Evolutionary conservation across 176 grass and related monocot genomes (phyloP).

Genomic region (Pontederia crassipes): DNA sequence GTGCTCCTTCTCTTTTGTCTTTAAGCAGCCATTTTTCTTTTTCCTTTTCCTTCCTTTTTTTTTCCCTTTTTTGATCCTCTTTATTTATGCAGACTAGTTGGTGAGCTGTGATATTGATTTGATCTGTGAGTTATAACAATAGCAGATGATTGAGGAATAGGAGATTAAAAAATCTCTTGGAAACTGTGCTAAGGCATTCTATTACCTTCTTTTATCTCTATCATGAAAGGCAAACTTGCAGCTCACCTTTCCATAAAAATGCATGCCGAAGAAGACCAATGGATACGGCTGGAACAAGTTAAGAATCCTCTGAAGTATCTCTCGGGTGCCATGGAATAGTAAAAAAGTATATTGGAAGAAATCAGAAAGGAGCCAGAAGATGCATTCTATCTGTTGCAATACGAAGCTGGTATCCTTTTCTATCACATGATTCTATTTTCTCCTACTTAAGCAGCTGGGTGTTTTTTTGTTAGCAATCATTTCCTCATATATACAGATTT

Average conservation of each 20-base stretch:
- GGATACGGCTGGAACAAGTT: constrained; percentile 40
- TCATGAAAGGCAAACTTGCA: constrained; percentile 37
- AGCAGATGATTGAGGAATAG: not conserved
- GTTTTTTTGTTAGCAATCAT: too few relatives aligned
- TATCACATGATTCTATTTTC: too few relatives aligned
- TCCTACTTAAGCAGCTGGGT: too few relatives aligned
- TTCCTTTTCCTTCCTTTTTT: not conserved
- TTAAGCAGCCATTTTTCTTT: not conserved
- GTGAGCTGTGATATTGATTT: not conserved
- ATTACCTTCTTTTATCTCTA: constrained; percentile 16
- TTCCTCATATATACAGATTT: too few relatives aligned
- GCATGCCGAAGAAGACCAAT: constrained; percentile 59
- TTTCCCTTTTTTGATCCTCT: not conserved
- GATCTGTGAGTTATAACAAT: not conserved
- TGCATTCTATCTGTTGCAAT: not conserved
- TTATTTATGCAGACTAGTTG: not conserved
- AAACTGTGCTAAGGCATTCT: constrained; percentile 27
- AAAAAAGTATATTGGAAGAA: constrained; percentile 3
- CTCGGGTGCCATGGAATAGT: constrained; percentile 13
- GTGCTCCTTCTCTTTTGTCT: not conserved
- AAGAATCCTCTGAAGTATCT: constrained; percentile 46
- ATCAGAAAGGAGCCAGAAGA: not conserved
- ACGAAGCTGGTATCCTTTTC: too few relatives aligned
- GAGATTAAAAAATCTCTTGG: not conserved
- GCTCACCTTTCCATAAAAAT: constrained; percentile 81